Evolutionary conservation across 139 green algal genomes (phyloP).

Genomic region (Zygnema cylindricum): DNA sequence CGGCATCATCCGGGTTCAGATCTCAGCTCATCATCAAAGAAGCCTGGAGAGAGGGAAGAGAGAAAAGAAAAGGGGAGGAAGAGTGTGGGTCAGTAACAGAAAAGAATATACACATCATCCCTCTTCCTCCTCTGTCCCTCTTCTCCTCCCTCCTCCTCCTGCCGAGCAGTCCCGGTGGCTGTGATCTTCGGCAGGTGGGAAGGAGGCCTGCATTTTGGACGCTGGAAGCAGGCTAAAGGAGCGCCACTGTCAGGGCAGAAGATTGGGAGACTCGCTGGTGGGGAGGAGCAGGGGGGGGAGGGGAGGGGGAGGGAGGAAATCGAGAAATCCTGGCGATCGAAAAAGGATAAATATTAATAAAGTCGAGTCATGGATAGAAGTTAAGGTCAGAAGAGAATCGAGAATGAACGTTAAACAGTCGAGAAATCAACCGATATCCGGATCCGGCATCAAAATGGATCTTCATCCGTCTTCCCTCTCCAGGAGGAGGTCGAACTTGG

Average conservation of each 20-base stretch:
- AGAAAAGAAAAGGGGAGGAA: not conserved
- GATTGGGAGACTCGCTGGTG: constrained; percentile 38
- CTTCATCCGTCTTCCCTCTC: too few species aligned
- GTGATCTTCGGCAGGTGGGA: not conserved
- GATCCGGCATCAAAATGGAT: too few species aligned
- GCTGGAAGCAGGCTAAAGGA: not conserved
- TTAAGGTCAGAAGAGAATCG: not conserved
- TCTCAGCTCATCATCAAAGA: too few species aligned
- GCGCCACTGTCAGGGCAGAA: constrained; percentile 18
- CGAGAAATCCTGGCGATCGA: not conserved
- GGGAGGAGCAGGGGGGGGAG: constrained; percentile 25
- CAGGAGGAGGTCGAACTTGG: too few species aligned
- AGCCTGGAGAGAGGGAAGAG: constrained; percentile 21
- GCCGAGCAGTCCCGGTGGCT: not conserved
- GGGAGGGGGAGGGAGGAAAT: not conserved
- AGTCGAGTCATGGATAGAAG: too few species aligned
- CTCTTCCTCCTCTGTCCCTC: not conserved
- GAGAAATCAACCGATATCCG: too few species aligned
- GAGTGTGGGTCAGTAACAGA: too few species aligned
- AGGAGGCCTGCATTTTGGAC: not conserved
- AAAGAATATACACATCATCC: not conserved
- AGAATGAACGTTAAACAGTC: too few species aligned
- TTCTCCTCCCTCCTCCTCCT: not conserved
- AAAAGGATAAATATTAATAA: too few species aligned
- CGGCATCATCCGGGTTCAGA: too few species aligned